Evolutionary conservation across 768 basidiomycete species (phyloP).

Genomic region (Phanerochaete sordida): DNA sequence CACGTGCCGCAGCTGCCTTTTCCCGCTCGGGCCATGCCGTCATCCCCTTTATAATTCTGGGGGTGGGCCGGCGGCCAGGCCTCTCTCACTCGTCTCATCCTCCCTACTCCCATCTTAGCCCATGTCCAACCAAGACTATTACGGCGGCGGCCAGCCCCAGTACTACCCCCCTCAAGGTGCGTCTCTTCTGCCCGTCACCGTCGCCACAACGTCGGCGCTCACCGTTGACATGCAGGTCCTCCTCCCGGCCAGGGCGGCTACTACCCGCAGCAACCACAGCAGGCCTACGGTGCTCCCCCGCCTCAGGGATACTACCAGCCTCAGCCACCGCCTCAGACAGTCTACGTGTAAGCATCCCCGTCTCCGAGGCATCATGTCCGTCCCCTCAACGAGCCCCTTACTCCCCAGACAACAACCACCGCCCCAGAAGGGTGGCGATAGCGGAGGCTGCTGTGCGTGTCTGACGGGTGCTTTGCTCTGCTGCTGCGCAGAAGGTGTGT

Average conservation of each 20-base stretch:
- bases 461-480: conserved; percentile 61
- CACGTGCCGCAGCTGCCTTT: conserved; percentile 9
- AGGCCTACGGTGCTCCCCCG: conserved; percentile 44
- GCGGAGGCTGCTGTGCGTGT: conserved; percentile 58
- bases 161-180: conserved; percentile 54
- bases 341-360: conserved; percentile 63
- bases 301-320: conserved; percentile 33
- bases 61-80: background rate
- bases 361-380: background rate
- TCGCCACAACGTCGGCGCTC: background rate
- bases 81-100: conserved; percentile 10
- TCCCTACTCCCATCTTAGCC: conserved; percentile 12
- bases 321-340: conserved; percentile 42
- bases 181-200: conserved; percentile 13
- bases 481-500: conserved; percentile 72
- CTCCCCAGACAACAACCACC: conserved; percentile 50
- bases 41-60: conserved; percentile 5
- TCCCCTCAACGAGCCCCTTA: background rate
- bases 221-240: conserved; percentile 31
- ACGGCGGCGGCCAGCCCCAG: conserved; percentile 48
- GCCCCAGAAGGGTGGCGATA: conserved; percentile 37
- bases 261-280: conserved; percentile 72
- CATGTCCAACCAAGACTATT: conserved; percentile 74
- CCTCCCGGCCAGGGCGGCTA: conserved; percentile 66
- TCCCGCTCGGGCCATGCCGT: conserved; percentile 4